Conservation (phyloP, 495 filamentous ascomycete genomes). For the Tuber magnatum region DNA sequence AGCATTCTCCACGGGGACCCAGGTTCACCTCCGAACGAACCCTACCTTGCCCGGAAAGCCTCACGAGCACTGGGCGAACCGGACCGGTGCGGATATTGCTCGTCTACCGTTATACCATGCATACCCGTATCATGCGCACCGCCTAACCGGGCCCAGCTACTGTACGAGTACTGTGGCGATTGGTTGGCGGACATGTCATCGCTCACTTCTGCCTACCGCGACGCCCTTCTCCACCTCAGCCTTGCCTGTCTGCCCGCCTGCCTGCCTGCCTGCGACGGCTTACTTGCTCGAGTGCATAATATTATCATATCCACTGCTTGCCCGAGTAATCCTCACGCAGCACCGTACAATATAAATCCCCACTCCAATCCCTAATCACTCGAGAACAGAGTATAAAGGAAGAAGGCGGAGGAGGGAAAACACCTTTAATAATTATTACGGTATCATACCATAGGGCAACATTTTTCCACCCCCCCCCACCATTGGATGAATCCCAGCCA, state of each 20-base stretch:
- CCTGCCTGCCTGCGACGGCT: not conserved
- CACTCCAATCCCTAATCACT: not conserved
- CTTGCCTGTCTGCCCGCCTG: not conserved
- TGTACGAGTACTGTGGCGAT: not conserved
- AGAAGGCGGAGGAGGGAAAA: not conserved
- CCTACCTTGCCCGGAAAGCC: too few relatives aligned
- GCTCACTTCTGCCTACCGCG: not conserved
- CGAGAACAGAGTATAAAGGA: not conserved
- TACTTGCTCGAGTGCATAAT: not conserved
- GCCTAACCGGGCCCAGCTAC: not conserved
- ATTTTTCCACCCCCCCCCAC: too few relatives aligned
- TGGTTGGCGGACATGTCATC: not conserved
- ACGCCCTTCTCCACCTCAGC: not conserved
- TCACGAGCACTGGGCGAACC: not conserved
- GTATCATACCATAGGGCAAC: too few relatives aligned
- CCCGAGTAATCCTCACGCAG: not conserved
- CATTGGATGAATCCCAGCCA: not conserved
- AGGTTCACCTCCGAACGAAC: not conserved
- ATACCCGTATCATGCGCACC: not conserved
- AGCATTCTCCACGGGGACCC: not conserved
- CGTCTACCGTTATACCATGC: not conserved
- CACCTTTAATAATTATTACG: too few relatives aligned
- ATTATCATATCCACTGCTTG: not conserved
- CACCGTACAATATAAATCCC: not conserved
- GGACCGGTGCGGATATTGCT: not conserved